Evolutionary conservation across 1,284 basidiomycete genomes (phyloP), one percentile per base, ranked within the genome.

Genomic region (Cryptococcus sp.): DNA sequence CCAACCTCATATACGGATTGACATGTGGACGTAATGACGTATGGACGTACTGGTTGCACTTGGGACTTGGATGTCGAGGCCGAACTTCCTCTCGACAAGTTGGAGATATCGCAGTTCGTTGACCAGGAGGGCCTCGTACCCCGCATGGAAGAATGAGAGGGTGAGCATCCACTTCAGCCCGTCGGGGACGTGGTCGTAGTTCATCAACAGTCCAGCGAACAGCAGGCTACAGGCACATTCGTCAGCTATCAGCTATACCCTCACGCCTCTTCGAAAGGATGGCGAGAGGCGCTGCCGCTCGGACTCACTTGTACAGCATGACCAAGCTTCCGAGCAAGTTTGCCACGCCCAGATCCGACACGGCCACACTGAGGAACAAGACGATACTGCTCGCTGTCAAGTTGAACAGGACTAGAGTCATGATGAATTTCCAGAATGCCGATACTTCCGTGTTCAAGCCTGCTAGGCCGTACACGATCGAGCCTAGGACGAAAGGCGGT

Each of bases 81-180:
- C 93, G 72, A 93, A 93, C 88, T 92, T 61, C 40, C 55, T 84
- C 77, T 98, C 91, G 72, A 90, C 91, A 52, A 98, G 81, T 70
- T 92, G 89, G n/a, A 98, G 81, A 77, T 94, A 96, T 49, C 93
- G 83, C 53, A 99, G 81, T 78, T 99, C 94, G 75, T 98, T 98
- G 59, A 98, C 93, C 23, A 93, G 87, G 27, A 99, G 84, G 1
- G 90, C 93, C 80, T 99, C 95, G 72, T 93, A 98, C 0, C 90
- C 95, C n/a, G 95, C 94, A 79, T 98, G 95, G 87, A 96, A 98
- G 84, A 98, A 98, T 3, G 92, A 95, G 15, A 91, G 74, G 1
- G 89, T 92, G 73, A 92, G 89, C 63, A 98, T 81, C 91, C 92
- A 96, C 58, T 85, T 86, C 50, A 95, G 81, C 41, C 81, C 83